Evolutionary conservation across 2,329 filamentous ascomycete genomes (phyloP), one percentile per base, ranked within the genome.

Genomic region (Diaporthe nobilis): DNA sequence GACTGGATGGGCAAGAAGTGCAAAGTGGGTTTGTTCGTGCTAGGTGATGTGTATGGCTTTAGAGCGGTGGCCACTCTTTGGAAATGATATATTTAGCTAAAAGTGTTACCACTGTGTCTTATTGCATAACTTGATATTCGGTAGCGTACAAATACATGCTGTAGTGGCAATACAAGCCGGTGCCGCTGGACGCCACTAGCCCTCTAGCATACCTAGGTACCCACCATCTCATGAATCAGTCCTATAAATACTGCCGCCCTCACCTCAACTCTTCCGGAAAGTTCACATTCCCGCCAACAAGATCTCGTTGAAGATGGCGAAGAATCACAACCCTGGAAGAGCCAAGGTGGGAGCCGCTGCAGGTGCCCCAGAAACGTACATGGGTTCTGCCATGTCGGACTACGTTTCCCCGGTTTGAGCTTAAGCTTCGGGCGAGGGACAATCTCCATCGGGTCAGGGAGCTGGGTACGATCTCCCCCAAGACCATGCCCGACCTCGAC

Each of bases 301-400:
- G 6, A 25, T 31, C 31, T 39, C 7, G 22, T 39, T 20, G 22
- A 51, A 39, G 47, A 68, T 68, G 47, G 61, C 25, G 44, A 67
- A 51, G 31, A 51, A 25, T 12, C 3, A 51, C 22, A 39, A 25
- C 3, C 20, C 13, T 20, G 47, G 28, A 17, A 37, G 12, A 15
- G 31, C 12, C n/a, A 61, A 42, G 15, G 13, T 25, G 37, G n/a
- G 3, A 17, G 7, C 47, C 10, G 22, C 47, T 39, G 22, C 65
- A 68, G 47, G 13, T 42, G 34, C 17, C 25, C 22, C 3, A 17
- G 63, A 39, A 28, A 39, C 13, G 20, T 34, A 22, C 20, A 68
- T 68, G 63, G 63, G 44, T 68, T 34, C 28, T 17, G 13, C 63
- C 63, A 49, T 67, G 28, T 25, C 31, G 44, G 44, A 49, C 44